Base-by-base conservation (phyloP, 169 alveolate genomes). In the Besnoitia besnoiti region DNA sequence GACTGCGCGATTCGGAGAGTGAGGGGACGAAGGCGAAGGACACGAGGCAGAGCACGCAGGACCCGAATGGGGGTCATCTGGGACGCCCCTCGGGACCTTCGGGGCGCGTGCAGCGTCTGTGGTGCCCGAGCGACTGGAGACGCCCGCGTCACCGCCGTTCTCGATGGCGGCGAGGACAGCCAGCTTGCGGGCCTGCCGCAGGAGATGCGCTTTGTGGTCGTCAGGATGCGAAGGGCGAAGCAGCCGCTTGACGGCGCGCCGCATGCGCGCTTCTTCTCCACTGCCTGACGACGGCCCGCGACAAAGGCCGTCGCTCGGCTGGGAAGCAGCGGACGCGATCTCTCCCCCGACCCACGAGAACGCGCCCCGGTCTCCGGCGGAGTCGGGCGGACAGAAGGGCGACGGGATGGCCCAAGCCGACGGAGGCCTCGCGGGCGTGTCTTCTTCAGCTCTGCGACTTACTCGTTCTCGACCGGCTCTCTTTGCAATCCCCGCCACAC, bases 191-290 rank as follows among this genome's bases (percentile, higher is more conserved):
- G 61, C 40, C 87, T 77, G 87, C 35, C 33, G 87, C 55, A 77
- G 59, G 5, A 77, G 47, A 27, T 77, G 87, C 37, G 49, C 37
- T 5, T 42, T 37, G 87, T 77, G 87, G 37, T 77, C 61, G 16
- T 37, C 50, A 0, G 61, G 87, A 1, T 4, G 61, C 39, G 40
- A 77, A 21, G 87, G 87, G 1, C 87, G 49, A 14, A 77, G 59
- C 61, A 77, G 87, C 14, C 40, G 61, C 47, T 77, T 16, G 33
- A 77, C 87, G 30, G 55, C 87, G 7, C 40, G 87, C 87, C n/a
- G 40, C 87, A 77, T 37, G 44, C 33, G 24, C 12, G 7, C 14
- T 77, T 77, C 87, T 37, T 19, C 40, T n/a, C 42, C 80, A 55
- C 30, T 77, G 87, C 61, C 33, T 27, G 47, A 7, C 10, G n/a